phyloP scores from a whole-genome alignment of 192 early-diverging fungal genomes.

The Jimgerdemannia lactiflua region DNA sequence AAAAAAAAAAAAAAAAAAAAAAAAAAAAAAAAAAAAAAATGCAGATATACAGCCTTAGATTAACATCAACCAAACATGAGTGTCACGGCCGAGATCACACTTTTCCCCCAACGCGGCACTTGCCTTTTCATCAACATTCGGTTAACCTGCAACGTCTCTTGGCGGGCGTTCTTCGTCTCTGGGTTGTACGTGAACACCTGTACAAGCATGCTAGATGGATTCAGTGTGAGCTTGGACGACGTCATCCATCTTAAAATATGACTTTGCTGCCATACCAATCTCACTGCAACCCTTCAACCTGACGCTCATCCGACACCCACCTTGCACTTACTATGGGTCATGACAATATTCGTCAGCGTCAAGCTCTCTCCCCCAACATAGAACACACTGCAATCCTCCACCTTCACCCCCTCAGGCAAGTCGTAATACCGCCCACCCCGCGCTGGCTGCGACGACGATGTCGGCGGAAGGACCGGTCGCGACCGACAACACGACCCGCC shows the following conservation, averaged over 20 bases:
- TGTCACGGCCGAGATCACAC: too few relatives aligned
- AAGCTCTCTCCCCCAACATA: conserved; percentile 84
- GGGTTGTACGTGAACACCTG: conserved; percentile 71
- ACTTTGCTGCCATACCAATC: too few relatives aligned
- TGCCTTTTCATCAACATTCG: conserved; percentile 57
- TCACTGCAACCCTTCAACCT: not conserved
- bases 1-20: conserved; percentile 11
- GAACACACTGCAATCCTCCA: conserved; percentile 71
- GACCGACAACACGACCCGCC: not conserved
- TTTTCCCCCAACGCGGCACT: not conserved
- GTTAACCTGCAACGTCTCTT: conserved; percentile 57
- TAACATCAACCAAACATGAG: too few relatives aligned
- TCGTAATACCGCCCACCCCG: conserved; percentile 49
- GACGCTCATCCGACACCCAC: conserved; percentile 16
- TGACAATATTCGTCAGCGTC: conserved; percentile 83
- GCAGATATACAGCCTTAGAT: not conserved
- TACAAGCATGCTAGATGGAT: not conserved
- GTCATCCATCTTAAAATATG: too few relatives aligned
- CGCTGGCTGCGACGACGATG: conserved; percentile 5
- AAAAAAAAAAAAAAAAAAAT: not conserved
- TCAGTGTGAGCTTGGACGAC: too few relatives aligned
- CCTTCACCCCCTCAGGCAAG: conserved; percentile 37
- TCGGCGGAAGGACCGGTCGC: not conserved
- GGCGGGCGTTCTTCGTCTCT: conserved; percentile 38
- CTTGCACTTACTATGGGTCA: conserved; percentile 65